Conservation (phyloP, 2,329 filamentous ascomycete genomes). For the Trichoderma semiorbis region DNA sequence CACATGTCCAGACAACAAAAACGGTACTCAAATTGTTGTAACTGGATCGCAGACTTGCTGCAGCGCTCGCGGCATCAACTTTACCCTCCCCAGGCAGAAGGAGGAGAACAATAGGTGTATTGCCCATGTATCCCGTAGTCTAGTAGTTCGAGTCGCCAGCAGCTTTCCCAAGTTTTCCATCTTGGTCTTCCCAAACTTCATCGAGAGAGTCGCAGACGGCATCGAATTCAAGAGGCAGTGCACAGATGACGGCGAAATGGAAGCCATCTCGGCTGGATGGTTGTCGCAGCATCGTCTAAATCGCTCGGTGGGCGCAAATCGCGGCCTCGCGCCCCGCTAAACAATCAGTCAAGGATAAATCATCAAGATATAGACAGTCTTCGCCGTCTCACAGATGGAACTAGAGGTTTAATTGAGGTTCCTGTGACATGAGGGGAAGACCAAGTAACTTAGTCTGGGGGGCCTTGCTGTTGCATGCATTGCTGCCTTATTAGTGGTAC, state of each 20-base stretch:
- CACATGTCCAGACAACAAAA: background rate
- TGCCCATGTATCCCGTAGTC: background rate
- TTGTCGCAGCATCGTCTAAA: background rate
- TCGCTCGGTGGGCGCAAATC: background rate
- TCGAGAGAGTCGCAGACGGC: background rate
- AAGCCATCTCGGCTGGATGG: background rate
- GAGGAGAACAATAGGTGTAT: background rate
- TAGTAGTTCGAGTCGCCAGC: background rate
- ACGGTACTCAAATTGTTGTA: background rate
- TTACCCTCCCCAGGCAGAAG: background rate
- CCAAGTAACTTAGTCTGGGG: background rate
- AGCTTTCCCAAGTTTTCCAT: background rate
- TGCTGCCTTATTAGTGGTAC: background rate
- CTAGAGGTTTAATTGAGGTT: background rate
- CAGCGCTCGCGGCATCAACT: background rate
- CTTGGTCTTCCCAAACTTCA: background rate
- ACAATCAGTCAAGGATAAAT: background rate
- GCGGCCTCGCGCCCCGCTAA: background rate
- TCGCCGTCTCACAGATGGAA: background rate
- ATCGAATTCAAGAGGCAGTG: background rate
- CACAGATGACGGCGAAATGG: background rate
- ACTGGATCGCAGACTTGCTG: background rate
- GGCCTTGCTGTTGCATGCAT: background rate
- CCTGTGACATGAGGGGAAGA: background rate
- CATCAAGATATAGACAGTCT: background rate